Percentiles rank a stretch among this genome's conserved stretches.
These are phyloP conservation scores for Nyctanthes arbortristis DNA, from an alignment of 257 asterid species.

Conservation along the genomic window DNA sequence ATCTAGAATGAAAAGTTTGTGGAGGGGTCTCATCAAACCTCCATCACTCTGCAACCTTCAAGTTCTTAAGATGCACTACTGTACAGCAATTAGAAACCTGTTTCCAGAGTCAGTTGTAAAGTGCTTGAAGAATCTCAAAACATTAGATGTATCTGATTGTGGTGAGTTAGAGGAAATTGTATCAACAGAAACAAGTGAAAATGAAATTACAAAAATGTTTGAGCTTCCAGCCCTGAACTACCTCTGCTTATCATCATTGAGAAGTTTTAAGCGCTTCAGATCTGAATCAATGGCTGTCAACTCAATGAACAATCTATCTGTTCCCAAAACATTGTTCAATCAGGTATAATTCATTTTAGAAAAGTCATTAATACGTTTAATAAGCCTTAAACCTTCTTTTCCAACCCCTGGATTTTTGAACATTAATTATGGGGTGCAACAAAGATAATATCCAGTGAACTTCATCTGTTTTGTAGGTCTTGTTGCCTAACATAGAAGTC, in stretches of 20 bases:
- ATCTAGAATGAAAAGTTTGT: slow-evolving; percentile 7
- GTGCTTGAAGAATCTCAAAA: background rate
- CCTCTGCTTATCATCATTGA: background rate
- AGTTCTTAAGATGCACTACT: background rate
- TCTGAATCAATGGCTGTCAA: background rate
- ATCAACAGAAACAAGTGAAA: background rate
- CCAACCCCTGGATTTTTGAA: too few species aligned
- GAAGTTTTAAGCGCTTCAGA: slow-evolving; percentile 5
- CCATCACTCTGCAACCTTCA: slow-evolving; percentile 18
- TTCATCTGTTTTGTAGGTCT: background rate
- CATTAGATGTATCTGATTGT: background rate
- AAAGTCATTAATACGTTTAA: too few species aligned
- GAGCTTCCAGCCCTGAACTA: slow-evolving; percentile 1
- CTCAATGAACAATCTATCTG: background rate
- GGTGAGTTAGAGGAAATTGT: slow-evolving; percentile 4
- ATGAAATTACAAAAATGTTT: background rate
- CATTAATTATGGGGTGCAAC: too few species aligned
- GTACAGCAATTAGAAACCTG: background rate
- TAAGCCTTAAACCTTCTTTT: too few species aligned
- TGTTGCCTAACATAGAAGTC: background rate
- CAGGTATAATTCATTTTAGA: too few species aligned
- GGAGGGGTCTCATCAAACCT: background rate
- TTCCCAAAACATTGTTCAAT: too few species aligned
- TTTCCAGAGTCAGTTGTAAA: background rate
- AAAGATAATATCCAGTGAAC: too few species aligned